These are phyloP conservation scores for Lodderomyces theae DNA, from an alignment of 1,139 yeast genomes.

Conservation along the genomic window DNA sequence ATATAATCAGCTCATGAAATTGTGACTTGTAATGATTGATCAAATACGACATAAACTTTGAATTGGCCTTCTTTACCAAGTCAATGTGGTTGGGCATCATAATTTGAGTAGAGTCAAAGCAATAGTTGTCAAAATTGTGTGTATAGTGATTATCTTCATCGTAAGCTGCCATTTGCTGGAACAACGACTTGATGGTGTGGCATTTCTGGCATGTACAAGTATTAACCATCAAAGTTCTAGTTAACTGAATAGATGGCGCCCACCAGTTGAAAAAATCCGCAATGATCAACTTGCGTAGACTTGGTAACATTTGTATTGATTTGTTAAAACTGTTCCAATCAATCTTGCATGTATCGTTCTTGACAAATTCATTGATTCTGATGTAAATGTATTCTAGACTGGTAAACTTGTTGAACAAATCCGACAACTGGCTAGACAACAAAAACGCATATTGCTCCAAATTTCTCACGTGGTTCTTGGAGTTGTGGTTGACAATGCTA, in stretches of 20 bases:
- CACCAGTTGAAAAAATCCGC: conserved; percentile 17
- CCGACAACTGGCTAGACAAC: conserved; percentile 10
- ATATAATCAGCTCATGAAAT: conserved; percentile 12
- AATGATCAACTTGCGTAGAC: conserved; percentile 8
- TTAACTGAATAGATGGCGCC: conserved; percentile 12
- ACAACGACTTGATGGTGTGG: conserved; percentile 5
- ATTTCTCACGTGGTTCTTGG: conserved; percentile 12
- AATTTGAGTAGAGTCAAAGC: background rate
- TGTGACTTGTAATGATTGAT: conserved; percentile 12
- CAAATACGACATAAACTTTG: conserved; percentile 12
- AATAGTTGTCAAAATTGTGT: conserved; percentile 13
- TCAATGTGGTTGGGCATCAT: background rate
- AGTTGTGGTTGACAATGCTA: conserved; percentile 13
- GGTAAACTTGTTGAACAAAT: conserved; percentile 10
- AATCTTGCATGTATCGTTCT: conserved; percentile 9
- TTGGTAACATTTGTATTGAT: conserved; percentile 3
- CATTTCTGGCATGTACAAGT: conserved; percentile 14
- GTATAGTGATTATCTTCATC: conserved; percentile 14
- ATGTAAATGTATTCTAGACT: conserved; percentile 9
- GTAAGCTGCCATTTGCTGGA: conserved; percentile 12
- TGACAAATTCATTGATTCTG: conserved; percentile 7
- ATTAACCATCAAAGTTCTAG: conserved; percentile 10
- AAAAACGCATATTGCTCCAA: conserved; percentile 12
- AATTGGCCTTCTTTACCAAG: conserved; percentile 11
- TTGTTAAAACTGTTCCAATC: conserved; percentile 10